Base-by-base conservation (phyloP, 1,284 basidiomycete genomes). In the Polyporus tsugae region DNA sequence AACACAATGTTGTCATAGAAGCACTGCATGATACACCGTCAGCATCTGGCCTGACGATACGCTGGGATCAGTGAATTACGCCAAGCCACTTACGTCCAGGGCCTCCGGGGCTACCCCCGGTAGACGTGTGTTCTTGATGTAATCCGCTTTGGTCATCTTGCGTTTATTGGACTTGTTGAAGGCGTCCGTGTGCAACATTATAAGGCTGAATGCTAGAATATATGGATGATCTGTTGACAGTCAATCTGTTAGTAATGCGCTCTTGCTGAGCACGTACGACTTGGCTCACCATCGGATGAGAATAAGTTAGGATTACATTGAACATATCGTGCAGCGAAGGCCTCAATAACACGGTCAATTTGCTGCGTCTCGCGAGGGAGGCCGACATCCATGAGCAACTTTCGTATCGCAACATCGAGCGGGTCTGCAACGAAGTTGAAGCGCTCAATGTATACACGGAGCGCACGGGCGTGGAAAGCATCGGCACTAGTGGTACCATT, bases 151-250 rank as follows among this genome's bases (percentile, higher is more conserved):
- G 41, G 93, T 91, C 98, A 99, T 99, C 83, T 99, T 99, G 71
- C 92, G 91, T 82, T 95, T 98, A 81, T 98, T 99, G 73, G 95
- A 96, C 81, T 93, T 95, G 82, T 99, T 99, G 85, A 99, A 99
- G 1, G 93, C 94, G 78, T 99, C 97, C 13, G 98, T 99, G 78
- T 99, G 97, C 58, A 99, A 85, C 96, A 99, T 99, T 79, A 99
- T 98, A 76, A 99, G 85, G 74, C 97, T 98, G 82, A 99, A 99
- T 15, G 97, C 95, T 53, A 99, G 84, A 59, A 99, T 94, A 82
- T 99, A 99, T 6, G 97, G 93, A 76, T 98, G 95, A 77, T 99
- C 97, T 95, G 65, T 25, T 22, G 10, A 36, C 6, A 53, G 4
- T 33, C 5, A 33, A 4, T 42, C 38, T 33, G n/a, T 61, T 11